A percentile compares a stretch with the other conserved stretches of the same genome.
These are phyloP conservation scores for Sporothrix brasiliensis DNA, from an alignment of 2,329 filamentous ascomycete genomes.

Conservation along the genomic window DNA sequence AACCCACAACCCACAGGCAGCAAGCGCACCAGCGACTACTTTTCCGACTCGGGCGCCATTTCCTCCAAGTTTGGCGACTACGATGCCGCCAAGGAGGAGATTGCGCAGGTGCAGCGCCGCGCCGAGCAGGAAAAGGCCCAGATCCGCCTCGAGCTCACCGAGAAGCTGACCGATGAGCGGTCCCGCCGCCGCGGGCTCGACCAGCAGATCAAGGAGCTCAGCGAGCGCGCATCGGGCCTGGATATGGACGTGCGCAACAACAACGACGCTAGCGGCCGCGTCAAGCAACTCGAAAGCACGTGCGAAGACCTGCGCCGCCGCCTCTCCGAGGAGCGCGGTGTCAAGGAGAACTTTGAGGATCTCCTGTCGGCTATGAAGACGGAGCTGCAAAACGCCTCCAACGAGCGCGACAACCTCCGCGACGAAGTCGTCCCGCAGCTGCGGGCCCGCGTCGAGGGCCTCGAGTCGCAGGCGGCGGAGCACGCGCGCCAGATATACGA, in stretches of 20 bases:
- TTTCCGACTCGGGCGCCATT: slow-evolving; percentile 91
- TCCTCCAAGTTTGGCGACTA: slow-evolving; percentile 71
- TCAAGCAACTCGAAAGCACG: slow-evolving; percentile 76
- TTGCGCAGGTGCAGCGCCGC: slow-evolving; percentile 79
- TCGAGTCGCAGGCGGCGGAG: slow-evolving; percentile 74
- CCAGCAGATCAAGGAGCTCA: slow-evolving; percentile 78
- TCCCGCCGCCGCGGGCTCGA: slow-evolving; percentile 75
- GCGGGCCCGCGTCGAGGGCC: slow-evolving; percentile 72
- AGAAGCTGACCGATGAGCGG: slow-evolving; percentile 86
- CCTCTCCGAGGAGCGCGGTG: slow-evolving; percentile 79
- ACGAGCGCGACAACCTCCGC: slow-evolving; percentile 88
- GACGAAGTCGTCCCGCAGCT: slow-evolving; percentile 85
- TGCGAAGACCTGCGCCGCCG: slow-evolving; percentile 83
- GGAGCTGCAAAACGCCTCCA: slow-evolving; percentile 78
- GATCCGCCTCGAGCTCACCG: slow-evolving; percentile 79
- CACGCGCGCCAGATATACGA: slow-evolving; percentile 76
- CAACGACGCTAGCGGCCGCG: slow-evolving; percentile 58
- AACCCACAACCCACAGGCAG: slow-evolving; percentile 61
- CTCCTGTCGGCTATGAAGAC: slow-evolving; percentile 79
- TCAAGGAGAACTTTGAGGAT: slow-evolving; percentile 93
- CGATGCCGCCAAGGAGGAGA: slow-evolving; percentile 66
- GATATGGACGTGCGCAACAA: slow-evolving; percentile 50
- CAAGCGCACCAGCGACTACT: slow-evolving; percentile 93
- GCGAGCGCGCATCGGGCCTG: slow-evolving; percentile 72
- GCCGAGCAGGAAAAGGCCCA: slow-evolving; percentile 91